These are phyloP conservation scores for Nissolia schottii DNA, from an alignment of 306 rosid genomes.

Conservation along the genomic window DNA sequence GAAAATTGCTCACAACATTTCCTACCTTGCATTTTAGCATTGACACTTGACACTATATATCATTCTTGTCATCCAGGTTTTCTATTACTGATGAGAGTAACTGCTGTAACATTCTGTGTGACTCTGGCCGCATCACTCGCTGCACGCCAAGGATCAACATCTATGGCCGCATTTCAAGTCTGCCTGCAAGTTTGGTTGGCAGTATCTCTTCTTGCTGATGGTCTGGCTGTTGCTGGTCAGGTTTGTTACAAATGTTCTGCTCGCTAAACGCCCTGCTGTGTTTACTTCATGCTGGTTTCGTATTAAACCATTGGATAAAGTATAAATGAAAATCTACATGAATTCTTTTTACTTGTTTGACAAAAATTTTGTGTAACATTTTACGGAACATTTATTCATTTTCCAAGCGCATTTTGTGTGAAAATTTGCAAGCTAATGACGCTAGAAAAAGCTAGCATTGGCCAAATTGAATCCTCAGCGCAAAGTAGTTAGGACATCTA, in stretches of 20 bases:
- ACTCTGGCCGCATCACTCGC: constrained; percentile 76
- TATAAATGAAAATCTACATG: not conserved
- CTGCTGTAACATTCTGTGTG: constrained; percentile 88
- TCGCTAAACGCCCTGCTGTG: not conserved
- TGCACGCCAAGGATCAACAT: constrained; percentile 65
- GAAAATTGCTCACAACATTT: not conserved
- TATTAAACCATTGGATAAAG: not conserved
- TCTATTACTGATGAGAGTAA: constrained; percentile 63
- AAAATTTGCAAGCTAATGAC: not conserved
- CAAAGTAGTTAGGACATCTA: not conserved
- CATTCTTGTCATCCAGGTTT: constrained; percentile 47
- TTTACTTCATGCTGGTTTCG: not conserved
- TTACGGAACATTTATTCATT: not conserved
- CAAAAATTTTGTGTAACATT: not conserved
- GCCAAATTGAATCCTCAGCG: not conserved
- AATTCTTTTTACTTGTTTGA: not conserved
- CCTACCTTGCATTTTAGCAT: not conserved
- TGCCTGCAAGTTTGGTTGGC: constrained; percentile 90
- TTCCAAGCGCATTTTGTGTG: not conserved
- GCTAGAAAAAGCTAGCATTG: not conserved
- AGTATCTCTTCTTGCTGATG: constrained; percentile 80
- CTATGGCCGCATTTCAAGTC: constrained; percentile 91
- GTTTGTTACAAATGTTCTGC: constrained; percentile 25
- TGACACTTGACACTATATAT: constrained; percentile 17
- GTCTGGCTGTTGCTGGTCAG: constrained; percentile 87